A percentile compares a stretch with the other conserved stretches of the same genome.
Conservation (phyloP, 805 yeast genomes). For the Schwanniomyces polymorphus region DNA sequence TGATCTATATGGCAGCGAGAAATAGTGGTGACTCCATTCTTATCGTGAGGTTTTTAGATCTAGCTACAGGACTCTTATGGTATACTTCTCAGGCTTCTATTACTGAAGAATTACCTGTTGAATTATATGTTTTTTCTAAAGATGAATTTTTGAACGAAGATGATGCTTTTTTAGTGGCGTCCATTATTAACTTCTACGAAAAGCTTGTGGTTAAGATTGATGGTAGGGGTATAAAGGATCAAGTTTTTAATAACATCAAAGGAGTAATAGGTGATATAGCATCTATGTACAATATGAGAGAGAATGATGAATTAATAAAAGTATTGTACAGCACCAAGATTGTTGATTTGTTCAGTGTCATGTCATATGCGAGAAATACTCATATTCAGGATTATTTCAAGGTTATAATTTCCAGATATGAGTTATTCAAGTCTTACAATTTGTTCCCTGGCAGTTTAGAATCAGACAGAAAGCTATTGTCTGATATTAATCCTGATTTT, state of each 20-base stretch:
- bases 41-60: conserved; percentile 19
- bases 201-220: conserved; percentile 13
- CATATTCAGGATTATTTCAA: conserved; percentile 5
- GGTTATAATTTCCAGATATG: conserved; percentile 5
- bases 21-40: conserved; percentile 12
- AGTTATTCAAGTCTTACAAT: conserved; percentile 20
- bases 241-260: conserved; percentile 4
- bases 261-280: conserved; percentile 7
- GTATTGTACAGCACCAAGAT: conserved; percentile 16
- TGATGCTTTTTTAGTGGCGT: conserved; percentile 25
- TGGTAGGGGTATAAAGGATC: neutral
- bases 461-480: conserved; percentile 19
- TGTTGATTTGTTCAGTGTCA: conserved; percentile 14
- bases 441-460: conserved; percentile 12
- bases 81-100: neutral
- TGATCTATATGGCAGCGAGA: conserved; percentile 9
- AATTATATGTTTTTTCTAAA: conserved; percentile 8
- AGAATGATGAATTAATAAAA: conserved; percentile 9
- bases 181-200: conserved; percentile 24
- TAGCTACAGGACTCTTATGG: conserved; percentile 12
- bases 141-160: conserved; percentile 15
- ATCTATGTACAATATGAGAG: conserved; percentile 5
- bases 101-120: conserved; percentile 1
- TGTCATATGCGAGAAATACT: conserved; percentile 15
- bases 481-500: conserved; percentile 14